Evolutionary conservation across 1,284 basidiomycete genomes (phyloP), one percentile per base, ranked within the genome.

Genomic region (Pyrrhoderma noxium): DNA sequence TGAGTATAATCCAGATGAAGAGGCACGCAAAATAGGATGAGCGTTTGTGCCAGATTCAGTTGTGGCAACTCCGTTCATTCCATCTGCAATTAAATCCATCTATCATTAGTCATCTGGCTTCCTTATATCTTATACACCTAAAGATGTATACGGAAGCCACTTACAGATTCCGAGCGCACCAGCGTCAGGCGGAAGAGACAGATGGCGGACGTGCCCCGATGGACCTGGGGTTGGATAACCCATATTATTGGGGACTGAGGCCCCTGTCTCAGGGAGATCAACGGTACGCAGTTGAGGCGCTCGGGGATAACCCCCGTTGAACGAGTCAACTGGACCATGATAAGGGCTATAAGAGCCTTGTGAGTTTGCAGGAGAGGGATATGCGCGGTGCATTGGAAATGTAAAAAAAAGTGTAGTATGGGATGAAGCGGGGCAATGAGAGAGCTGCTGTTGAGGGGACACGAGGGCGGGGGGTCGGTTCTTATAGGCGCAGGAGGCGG

Each of bases 241-340:
- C 45, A 41, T 31, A 27, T 22, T 41, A 27, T 39, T 39, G n/a
- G 41, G 16, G 25, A 47, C 43, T 11, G 49, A 43, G 19, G 37
- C 45, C 14, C 22, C 49, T 16, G 42, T 48, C 23, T 50, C 53
- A 36, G 53, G 53, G 4, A 54, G 43, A 11, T 25, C 53, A 14
- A 54, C 47, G 31, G 53, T 42, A 16, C 48, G 34, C 16, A 54
- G 48, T 27, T 54, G 48, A 9, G 53, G 53, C 37, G 53, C 48
- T 18, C 31, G 37, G 13, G 53, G 53, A 34, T 49, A 51, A 5
- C 25, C 9, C n/a, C 52, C 46, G 34, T 14, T 27, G 38, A 45
- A 50, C 13, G 43, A 36, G 48, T 48, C 48, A 13, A 27, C 40
- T 21, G 8, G 18, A 16, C 35, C 21, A 9, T 14, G 47, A 11